phyloP scores from a whole-genome alignment of 2,329 filamentous ascomycete species.

The Colletotrichum cuscutae region DNA sequence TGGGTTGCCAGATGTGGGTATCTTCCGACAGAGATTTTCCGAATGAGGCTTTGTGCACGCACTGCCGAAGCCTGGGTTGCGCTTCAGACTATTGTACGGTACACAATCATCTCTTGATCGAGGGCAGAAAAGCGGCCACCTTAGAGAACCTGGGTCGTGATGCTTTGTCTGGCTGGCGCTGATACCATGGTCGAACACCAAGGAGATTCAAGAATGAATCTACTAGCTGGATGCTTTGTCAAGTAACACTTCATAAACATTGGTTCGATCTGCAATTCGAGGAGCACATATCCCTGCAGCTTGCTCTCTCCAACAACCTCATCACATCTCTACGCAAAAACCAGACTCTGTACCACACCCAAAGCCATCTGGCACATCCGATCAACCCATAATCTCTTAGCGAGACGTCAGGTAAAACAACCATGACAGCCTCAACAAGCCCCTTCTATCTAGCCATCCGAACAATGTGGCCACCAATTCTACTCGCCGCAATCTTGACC shows the following conservation, averaged over 20 bases:
- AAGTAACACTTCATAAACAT: not conserved
- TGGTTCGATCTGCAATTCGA: not conserved
- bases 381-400: no score
- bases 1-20: not conserved
- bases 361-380: not conserved
- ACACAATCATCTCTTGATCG: not conserved
- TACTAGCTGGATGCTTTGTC: not conserved
- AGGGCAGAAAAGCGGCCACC: not conserved
- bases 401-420: not conserved
- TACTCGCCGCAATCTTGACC: not conserved
- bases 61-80: no score
- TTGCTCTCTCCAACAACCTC: not conserved
- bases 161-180: not conserved
- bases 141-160: rapidly evolving
- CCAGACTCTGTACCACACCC: not conserved
- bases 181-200: not conserved
- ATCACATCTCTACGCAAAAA: not conserved
- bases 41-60: not conserved
- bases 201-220: not conserved
- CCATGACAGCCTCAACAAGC: not conserved
- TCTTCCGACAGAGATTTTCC: not conserved
- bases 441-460: not conserved
- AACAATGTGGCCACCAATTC: not conserved
- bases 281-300: not conserved
- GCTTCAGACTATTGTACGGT: not conserved